These are phyloP conservation scores for Populus tremula DNA, from an alignment of 345 rosid species.

Conservation along the genomic window DNA sequence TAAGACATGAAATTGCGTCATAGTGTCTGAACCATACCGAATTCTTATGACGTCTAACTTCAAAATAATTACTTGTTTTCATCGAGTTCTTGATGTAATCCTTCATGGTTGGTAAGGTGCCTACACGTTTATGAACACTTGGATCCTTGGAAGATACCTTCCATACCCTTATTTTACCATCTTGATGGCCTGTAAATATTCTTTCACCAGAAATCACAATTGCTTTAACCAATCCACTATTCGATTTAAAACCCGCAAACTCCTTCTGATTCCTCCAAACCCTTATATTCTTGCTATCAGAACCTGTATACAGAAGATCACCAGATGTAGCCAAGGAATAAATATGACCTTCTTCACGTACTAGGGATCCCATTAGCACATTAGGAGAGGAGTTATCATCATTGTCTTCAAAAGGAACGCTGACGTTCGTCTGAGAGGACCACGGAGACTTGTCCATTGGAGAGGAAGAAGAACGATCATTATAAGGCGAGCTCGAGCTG, in stretches of 20 bases:
- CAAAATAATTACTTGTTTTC: constrained; percentile 56
- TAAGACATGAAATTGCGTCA: constrained; percentile 78
- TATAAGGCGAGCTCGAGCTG: constrained; percentile 17
- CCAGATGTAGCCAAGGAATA: constrained; percentile 72
- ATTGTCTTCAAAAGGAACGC: background rate
- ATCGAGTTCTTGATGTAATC: constrained; percentile 60
- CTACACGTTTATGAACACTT: constrained; percentile 48
- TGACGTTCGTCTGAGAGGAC: constrained; percentile 35
- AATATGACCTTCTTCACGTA: constrained; percentile 88
- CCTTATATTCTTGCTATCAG: constrained; percentile 83
- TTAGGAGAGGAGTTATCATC: constrained; percentile 31
- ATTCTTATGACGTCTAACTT: constrained; percentile 40
- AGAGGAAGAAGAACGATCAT: constrained; percentile 34
- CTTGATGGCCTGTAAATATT: constrained; percentile 87
- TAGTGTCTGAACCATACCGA: constrained; percentile 55
- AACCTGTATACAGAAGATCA: constrained; percentile 74
- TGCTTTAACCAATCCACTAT: constrained; percentile 80
- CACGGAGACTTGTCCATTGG: constrained; percentile 57
- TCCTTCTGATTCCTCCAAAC: constrained; percentile 83
- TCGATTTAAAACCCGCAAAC: constrained; percentile 72
- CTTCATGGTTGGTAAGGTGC: constrained; percentile 61
- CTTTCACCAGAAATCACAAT: constrained; percentile 58
- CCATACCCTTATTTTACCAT: constrained; percentile 89
- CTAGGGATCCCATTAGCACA: constrained; percentile 67
- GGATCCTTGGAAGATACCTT: constrained; percentile 48